Evolutionary conservation across 768 basidiomycete genomes (phyloP).

Genomic region (Mycena polygramma): DNA sequence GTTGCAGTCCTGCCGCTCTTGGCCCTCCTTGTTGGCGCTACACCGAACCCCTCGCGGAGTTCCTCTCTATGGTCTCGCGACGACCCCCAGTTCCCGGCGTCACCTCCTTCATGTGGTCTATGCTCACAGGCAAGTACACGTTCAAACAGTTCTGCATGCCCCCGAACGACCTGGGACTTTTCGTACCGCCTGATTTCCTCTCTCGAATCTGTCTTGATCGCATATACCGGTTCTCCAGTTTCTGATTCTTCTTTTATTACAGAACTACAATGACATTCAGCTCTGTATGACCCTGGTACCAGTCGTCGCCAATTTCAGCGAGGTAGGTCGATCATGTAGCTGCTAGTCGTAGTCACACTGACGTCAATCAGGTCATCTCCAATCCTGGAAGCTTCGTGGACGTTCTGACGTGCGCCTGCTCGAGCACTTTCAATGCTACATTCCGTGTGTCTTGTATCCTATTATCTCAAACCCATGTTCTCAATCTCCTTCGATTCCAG

Average conservation of each 20-base stretch:
- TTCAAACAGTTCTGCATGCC: not conserved
- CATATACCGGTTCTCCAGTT: not conserved
- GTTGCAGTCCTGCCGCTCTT: slow-evolving; percentile 41
- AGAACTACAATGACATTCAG: slow-evolving; percentile 67
- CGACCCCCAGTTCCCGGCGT: slow-evolving; percentile 27
- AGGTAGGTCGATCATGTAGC: slow-evolving; percentile 49
- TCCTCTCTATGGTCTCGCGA: slow-evolving; percentile 41
- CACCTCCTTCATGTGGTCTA: slow-evolving; percentile 25
- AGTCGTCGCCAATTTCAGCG: slow-evolving; percentile 67
- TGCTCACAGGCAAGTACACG: slow-evolving; percentile 27
- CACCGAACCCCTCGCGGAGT: slow-evolving; percentile 35
- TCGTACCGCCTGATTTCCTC: not conserved
- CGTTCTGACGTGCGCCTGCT: slow-evolving; percentile 62
- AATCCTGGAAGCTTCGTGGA: slow-evolving; percentile 58
- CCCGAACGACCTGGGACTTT: no score
- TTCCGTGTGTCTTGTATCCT: slow-evolving; percentile 34
- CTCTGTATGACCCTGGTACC: slow-evolving; percentile 71
- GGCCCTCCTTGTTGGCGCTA: slow-evolving; percentile 39
- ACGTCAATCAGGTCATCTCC: slow-evolving; percentile 63
- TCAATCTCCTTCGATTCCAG: slow-evolving; percentile 44
- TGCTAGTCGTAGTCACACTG: not conserved
- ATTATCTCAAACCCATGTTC: slow-evolving; percentile 47
- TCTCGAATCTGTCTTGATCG: not conserved
- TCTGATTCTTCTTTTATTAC: slow-evolving; percentile 14
- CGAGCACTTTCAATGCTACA: slow-evolving; percentile 57